These are phyloP conservation scores for Omphalea diandra DNA, from an alignment of 441 rosid genomes.

Conservation along the genomic window DNA sequence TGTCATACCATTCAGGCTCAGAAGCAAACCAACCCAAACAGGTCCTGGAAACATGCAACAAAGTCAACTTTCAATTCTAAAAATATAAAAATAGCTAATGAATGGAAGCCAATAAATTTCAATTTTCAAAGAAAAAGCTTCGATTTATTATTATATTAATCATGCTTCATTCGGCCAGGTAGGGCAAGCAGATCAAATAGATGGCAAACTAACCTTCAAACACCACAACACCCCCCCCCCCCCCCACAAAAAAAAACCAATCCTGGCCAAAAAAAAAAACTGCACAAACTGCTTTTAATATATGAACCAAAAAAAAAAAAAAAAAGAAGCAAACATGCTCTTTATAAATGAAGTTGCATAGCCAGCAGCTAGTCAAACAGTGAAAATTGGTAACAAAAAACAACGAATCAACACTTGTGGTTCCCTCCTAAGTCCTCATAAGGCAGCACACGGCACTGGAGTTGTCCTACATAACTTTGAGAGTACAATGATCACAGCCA, in stretches of 20 bases:
- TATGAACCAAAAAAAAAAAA: not conserved
- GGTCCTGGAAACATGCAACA: conserved; percentile 60
- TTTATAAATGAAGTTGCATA: conserved; percentile 4
- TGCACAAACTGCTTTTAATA: not conserved
- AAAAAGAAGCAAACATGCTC: not conserved
- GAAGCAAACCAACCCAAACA: conserved; percentile 97
- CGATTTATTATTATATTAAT: not conserved
- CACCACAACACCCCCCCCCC: not conserved
- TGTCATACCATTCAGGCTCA: conserved; percentile 92
- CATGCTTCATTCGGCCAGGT: not conserved
- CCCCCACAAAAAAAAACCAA: not conserved
- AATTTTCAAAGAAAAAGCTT: not conserved
- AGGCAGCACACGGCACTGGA: not conserved
- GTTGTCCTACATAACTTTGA: not conserved
- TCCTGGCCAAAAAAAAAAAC: too few species aligned
- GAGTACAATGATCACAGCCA: too few species aligned
- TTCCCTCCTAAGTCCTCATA: not conserved
- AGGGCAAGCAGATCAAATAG: too few species aligned
- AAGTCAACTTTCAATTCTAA: conserved; percentile 23
- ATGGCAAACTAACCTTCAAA: not conserved
- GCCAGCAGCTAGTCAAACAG: not conserved
- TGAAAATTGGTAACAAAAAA: not conserved
- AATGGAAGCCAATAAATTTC: not conserved
- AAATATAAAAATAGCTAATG: conserved; percentile 13
- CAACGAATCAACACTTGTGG: not conserved